Percentiles rank a stretch among this genome's conserved stretches.
These are phyloP conservation scores for Podila clonocystis DNA, from an alignment of 192 early-diverging fungal genomes.

Conservation along the genomic window DNA sequence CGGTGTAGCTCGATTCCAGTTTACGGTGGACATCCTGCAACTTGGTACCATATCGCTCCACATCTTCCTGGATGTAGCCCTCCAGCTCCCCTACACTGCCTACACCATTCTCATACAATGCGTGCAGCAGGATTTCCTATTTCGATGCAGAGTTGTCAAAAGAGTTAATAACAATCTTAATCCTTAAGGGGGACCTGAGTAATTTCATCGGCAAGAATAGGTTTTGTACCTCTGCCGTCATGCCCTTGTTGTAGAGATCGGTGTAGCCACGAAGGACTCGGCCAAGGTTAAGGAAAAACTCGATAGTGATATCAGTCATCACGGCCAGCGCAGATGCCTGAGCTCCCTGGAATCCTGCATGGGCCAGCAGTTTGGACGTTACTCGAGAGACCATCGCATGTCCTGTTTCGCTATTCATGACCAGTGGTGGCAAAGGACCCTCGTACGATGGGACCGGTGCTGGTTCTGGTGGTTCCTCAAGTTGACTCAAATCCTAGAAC, in stretches of 20 bases:
- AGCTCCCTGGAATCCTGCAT: constrained; percentile 91
- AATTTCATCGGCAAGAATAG: neutral
- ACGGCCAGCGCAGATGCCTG: constrained; percentile 71
- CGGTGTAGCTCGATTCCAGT: constrained; percentile 78
- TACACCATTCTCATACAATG: constrained; percentile 87
- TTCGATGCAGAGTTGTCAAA: neutral
- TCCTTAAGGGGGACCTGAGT: neutral
- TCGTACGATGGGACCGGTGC: constrained; percentile 22
- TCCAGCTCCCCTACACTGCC: constrained; percentile 73
- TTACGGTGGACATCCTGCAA: constrained; percentile 81
- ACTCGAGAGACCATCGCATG: constrained; percentile 70
- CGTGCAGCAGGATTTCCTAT: constrained; percentile 84
- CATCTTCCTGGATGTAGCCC: constrained; percentile 82
- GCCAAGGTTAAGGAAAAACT: constrained; percentile 88
- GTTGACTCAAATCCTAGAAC: constrained; percentile 21
- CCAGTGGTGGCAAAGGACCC: constrained; percentile 55
- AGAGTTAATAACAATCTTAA: neutral
- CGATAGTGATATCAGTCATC: constrained; percentile 80
- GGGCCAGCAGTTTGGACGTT: constrained; percentile 75
- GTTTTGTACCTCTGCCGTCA: constrained; percentile 75
- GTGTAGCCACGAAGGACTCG: constrained; percentile 80
- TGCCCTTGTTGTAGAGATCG: constrained; percentile 76
- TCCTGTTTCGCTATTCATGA: constrained; percentile 65
- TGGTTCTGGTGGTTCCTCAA: constrained; percentile 38
- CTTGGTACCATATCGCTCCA: constrained; percentile 75